Percentiles rank a stretch among this genome's conserved stretches.
Evolutionary conservation across 257 asterid genomes (phyloP).

Genomic region (Solanum virginianum): DNA sequence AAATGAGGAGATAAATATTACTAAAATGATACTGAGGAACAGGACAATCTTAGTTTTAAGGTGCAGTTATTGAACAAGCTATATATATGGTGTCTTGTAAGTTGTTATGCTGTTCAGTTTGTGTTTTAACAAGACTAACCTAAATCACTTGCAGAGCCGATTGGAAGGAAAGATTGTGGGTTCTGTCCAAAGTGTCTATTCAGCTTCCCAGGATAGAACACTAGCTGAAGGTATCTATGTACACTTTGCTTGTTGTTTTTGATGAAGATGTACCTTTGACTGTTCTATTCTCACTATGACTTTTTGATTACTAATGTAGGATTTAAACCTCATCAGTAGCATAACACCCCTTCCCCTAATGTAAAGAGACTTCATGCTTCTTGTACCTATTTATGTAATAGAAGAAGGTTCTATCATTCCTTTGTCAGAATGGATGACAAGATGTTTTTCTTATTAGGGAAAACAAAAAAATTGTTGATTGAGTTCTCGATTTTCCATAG

Average conservation of each 20-base stretch:
- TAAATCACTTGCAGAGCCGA: constrained; percentile 34
- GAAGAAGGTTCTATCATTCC: no score
- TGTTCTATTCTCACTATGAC: neutral
- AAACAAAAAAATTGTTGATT: neutral
- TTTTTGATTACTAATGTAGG: neutral
- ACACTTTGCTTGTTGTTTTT: neutral
- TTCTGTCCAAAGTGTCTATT: constrained; percentile 23
- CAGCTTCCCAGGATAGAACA: constrained; percentile 48
- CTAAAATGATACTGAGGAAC: neutral
- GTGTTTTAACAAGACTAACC: constrained; percentile 7
- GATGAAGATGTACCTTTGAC: neutral
- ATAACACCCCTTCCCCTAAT: neutral
- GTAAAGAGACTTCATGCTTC: neutral
- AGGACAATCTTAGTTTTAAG: neutral
- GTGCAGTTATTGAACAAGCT: neutral
- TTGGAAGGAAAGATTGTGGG: constrained; percentile 46
- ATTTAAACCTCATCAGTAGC: neutral
- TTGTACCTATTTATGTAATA: neutral
- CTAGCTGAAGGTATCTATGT: constrained; percentile 34
- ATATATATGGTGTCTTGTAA: neutral
- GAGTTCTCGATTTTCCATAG: neutral
- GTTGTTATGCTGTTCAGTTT: neutral
- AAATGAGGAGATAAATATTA: neutral
- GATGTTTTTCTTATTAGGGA: neutral
- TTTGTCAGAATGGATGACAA: neutral